Evolutionary conservation across 306 rosid species (phyloP).

Genomic region (Malus orientalis): DNA sequence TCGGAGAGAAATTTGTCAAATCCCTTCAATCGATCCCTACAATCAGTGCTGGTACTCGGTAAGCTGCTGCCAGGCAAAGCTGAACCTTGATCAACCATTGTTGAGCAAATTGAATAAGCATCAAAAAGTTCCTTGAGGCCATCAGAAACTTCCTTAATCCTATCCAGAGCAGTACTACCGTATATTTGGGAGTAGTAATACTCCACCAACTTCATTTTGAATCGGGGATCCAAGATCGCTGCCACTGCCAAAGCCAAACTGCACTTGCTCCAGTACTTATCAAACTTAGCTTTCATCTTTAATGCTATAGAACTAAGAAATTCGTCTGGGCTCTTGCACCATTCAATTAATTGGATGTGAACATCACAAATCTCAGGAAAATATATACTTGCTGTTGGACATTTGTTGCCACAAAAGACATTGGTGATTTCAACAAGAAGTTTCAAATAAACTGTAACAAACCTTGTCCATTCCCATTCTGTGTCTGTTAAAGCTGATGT

Average conservation of each 20-base stretch:
- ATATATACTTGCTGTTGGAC: constrained; percentile 68
- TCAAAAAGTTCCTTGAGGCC: constrained; percentile 75
- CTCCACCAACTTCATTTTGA: constrained; percentile 90
- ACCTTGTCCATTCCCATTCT: constrained; percentile 75
- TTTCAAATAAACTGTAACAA: constrained; percentile 57
- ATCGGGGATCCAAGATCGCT: constrained; percentile 87
- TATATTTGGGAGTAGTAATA: constrained; percentile 92
- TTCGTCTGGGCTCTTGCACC: constrained; percentile 76
- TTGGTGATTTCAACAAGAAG: constrained; percentile 70
- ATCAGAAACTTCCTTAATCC: constrained; percentile 80
- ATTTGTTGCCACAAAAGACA: constrained; percentile 47
- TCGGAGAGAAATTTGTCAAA: constrained; percentile 80
- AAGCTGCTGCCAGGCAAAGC: constrained; percentile 78
- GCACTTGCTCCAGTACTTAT: constrained; percentile 93
- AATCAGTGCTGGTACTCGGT: constrained; percentile 48
- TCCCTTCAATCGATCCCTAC: constrained; percentile 61
- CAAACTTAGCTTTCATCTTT: constrained; percentile 79
- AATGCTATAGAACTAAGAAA: constrained; percentile 59
- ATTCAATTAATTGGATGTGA: constrained; percentile 77
- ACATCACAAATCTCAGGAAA: constrained; percentile 89
- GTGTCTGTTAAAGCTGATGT: constrained; percentile 47
- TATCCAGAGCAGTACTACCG: constrained; percentile 82
- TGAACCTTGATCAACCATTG: constrained; percentile 84
- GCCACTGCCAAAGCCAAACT: constrained; percentile 79
- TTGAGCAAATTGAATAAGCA: constrained; percentile 72